phyloP scores from a whole-genome alignment of 495 filamentous ascomycete species.

The Lasiosphaeriaceae sp. region DNA sequence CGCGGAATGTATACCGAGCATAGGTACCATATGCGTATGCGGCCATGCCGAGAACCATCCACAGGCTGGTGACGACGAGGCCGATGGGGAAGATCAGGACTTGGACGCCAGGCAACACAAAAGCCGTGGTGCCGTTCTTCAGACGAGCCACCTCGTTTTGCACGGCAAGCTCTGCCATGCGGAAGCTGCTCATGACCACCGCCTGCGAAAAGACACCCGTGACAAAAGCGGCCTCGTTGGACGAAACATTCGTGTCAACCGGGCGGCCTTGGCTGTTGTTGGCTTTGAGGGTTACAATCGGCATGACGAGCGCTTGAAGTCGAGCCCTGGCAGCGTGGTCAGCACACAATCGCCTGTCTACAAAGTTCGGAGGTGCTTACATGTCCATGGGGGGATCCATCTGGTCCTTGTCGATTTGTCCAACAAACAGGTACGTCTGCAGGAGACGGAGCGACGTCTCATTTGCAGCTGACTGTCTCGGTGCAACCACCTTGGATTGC shows the following conservation, averaged over 20 bases:
- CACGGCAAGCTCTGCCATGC: conserved; percentile 38
- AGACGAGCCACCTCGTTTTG: conserved; percentile 28
- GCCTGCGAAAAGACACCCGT: conserved; percentile 59
- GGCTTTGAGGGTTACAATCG: conserved; percentile 56
- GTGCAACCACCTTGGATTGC: conserved; percentile 11
- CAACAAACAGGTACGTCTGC: conserved; percentile 51
- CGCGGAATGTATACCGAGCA: conserved; percentile 59
- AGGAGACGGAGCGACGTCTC: conserved; percentile 29
- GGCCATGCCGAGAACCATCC: conserved; percentile 51
- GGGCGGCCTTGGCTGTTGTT: conserved; percentile 36
- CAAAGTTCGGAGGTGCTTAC: conserved; percentile 24
- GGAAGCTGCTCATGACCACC: conserved; percentile 39
- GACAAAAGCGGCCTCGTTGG: conserved; percentile 65
- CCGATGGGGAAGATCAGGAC: conserved; percentile 67
- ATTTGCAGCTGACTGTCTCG: conserved; percentile 2
- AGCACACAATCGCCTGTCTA: conserved; percentile 6
- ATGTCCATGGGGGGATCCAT: conserved; percentile 36
- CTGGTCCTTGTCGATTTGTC: conserved; percentile 44
- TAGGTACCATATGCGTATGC: conserved; percentile 61
- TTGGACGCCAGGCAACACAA: conserved; percentile 62
- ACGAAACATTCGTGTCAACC: conserved; percentile 58
- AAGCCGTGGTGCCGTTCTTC: conserved; percentile 44
- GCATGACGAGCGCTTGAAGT: conserved; percentile 59
- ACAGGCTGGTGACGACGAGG: conserved; percentile 59
- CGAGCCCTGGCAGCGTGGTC: conserved; percentile 38